phyloP scores from a whole-genome alignment of 768 basidiomycete genomes.

The Glaciozyma antarctica region DNA sequence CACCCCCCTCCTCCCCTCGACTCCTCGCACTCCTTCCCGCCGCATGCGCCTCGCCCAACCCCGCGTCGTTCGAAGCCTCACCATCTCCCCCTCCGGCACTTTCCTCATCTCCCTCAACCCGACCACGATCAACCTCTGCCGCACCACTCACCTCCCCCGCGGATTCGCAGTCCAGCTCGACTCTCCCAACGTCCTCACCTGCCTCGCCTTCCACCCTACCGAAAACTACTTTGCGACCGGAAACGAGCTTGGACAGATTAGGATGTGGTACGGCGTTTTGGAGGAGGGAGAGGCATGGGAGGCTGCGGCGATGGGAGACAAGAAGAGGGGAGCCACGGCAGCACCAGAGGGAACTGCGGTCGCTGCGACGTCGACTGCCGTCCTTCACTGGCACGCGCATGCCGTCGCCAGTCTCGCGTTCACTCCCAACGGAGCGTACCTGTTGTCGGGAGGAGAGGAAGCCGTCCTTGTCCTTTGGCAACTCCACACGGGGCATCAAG shows the following conservation, averaged over 20 bases:
- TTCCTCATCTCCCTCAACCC: slow-evolving; percentile 69
- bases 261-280: slow-evolving; percentile 85
- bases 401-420: slow-evolving; percentile 78
- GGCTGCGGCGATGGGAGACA: slow-evolving; percentile 39
- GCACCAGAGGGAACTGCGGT: background rate
- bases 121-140: slow-evolving; percentile 60
- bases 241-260: slow-evolving; percentile 70
- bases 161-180: slow-evolving; percentile 56
- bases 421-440: slow-evolving; percentile 79
- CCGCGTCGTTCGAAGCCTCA: slow-evolving; percentile 46
- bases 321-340: background rate
- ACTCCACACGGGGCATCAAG: slow-evolving; percentile 72
- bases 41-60: slow-evolving; percentile 31
- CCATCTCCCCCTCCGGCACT: slow-evolving; percentile 62
- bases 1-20: background rate
- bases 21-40: slow-evolving; percentile 17
- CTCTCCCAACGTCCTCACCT: slow-evolving; percentile 68
- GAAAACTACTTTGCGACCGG: slow-evolving; percentile 95
- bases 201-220: slow-evolving; percentile 74
- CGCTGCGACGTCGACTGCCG: slow-evolving; percentile 55
- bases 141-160: slow-evolving; percentile 47
- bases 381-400: slow-evolving; percentile 95
- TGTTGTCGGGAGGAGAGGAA: slow-evolving; percentile 91
- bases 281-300: slow-evolving; percentile 43
- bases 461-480: slow-evolving; percentile 97